Percentiles rank a stretch among this genome's conserved stretches.
Evolutionary conservation across 441 rosid genomes (phyloP).

Genomic region (Erysimum cheiri): DNA sequence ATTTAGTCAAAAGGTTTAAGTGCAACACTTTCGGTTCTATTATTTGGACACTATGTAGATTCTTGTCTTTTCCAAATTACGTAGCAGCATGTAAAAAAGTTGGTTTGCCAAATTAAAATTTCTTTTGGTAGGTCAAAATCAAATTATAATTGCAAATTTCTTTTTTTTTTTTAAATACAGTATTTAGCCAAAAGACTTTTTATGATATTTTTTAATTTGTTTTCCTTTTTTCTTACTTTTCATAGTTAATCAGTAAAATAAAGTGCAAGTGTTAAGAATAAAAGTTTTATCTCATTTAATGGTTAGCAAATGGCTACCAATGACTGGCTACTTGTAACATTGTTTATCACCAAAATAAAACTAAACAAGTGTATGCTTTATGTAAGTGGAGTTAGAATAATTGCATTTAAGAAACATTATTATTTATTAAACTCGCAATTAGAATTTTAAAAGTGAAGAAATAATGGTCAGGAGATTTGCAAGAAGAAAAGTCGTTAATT

Average conservation of each 20-base stretch:
- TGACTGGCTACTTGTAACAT: neutral
- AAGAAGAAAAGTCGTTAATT: neutral
- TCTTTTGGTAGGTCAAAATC: no score
- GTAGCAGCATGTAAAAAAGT: neutral
- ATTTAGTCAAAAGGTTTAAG: slow-evolving; percentile 7
- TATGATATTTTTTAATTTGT: no score
- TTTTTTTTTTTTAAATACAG: no score
- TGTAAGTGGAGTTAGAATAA: neutral
- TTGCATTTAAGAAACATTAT: neutral
- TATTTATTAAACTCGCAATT: neutral
- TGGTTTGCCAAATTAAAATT: no score
- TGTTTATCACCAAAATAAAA: neutral
- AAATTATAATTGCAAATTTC: no score
- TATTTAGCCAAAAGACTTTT: no score
- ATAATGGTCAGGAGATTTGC: neutral
- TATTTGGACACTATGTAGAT: neutral
- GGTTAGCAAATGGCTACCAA: no score
- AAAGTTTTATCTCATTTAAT: no score
- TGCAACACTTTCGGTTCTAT: slow-evolving; percentile 2
- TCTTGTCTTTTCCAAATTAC: neutral
- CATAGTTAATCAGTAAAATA: no score
- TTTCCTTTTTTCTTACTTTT: no score
- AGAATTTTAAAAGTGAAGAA: neutral
- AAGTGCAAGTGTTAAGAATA: no score
- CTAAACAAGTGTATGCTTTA: neutral